Conservation (phyloP, 768 basidiomycete genomes). For the Wakefieldia striispora region DNA sequence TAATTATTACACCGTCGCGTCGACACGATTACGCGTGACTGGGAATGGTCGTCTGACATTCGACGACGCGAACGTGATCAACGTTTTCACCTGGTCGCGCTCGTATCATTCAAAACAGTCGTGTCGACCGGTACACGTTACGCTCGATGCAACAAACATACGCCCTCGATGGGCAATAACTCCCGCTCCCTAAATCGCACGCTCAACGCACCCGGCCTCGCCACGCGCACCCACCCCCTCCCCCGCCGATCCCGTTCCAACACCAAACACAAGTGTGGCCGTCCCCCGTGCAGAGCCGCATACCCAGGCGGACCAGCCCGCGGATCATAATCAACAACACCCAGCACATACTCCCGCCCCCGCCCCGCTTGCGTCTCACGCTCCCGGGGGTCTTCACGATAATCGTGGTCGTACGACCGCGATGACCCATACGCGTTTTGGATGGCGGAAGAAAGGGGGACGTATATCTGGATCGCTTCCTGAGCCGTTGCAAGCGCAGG, state of each 20-base stretch:
- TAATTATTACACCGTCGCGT: too few relatives aligned
- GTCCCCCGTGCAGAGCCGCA: slow-evolving; percentile 17
- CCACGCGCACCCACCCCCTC: slow-evolving; percentile 21
- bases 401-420: slow-evolving; percentile 7
- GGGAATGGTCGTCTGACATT: too few relatives aligned
- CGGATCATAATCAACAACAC: slow-evolving; percentile 23
- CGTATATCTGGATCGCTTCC: slow-evolving; percentile 20
- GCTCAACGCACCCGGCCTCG: slow-evolving; percentile 18
- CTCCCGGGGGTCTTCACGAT: slow-evolving; percentile 1
- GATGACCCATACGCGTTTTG: neutral
- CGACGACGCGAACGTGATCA: too few relatives aligned
- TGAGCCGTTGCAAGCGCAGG: slow-evolving; percentile 15
- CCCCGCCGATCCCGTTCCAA: slow-evolving; percentile 21
- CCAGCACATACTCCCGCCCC: slow-evolving; percentile 19
- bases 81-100: too few relatives aligned
- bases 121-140: neutral
- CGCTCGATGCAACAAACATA: slow-evolving; percentile 22
- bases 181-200: slow-evolving; percentile 25
- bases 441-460: slow-evolving; percentile 1
- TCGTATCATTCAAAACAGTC: too few relatives aligned
- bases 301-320: slow-evolving; percentile 21
- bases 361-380: slow-evolving; percentile 5
- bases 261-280: slow-evolving; percentile 21
- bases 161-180: slow-evolving; percentile 16
- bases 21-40: too few relatives aligned